Evolutionary conservation across 202 grass and related monocot species (phyloP), one percentile per base, ranked within the genome.

Genomic region (Musa balbisiana): DNA sequence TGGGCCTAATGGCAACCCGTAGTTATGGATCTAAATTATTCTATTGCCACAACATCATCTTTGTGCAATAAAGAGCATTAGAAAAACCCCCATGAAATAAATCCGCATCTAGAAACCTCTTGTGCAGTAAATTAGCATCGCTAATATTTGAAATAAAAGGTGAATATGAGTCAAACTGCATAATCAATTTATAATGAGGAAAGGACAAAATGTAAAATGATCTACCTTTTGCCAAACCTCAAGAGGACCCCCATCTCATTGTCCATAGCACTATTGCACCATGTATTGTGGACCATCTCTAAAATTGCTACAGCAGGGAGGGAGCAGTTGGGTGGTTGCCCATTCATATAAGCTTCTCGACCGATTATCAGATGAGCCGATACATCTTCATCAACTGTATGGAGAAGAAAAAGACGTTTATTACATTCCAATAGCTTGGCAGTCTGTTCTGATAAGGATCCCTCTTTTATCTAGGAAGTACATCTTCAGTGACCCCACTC

Each of bases 361-460:
- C 93, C 93, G n/a, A n/a, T n/a, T n/a, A n/a, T n/a, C n/a, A n/a
- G n/a, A n/a, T n/a, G n/a, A n/a, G n/a, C n/a, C n/a, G 69, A 82
- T 92, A 92, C 93, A 97, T 97, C 79, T 92, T n/a, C 90, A 89
- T 97, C 93, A 76, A 92, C 93, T 92, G 82, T 63, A 81, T 75
- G 49, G 17, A 81, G 10, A 73, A 80, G 10, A 84, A 11, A 55
- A n/a, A n/a, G n/a, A n/a, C n/a, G n/a, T n/a, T n/a, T n/a, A n/a
- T n/a, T n/a, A n/a, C n/a, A n/a, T n/a, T n/a, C n/a, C n/a, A n/a
- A n/a, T n/a, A n/a, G n/a, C n/a, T n/a, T n/a, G n/a, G n/a, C n/a
- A n/a, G n/a, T n/a, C n/a, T n/a, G n/a, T n/a, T n/a, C n/a, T n/a
- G n/a, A n/a, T n/a, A n/a, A n/a, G n/a, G n/a, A n/a, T n/a, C n/a